phyloP scores from a whole-genome alignment of 345 rosid species.

The Pseudoturritis turrita region DNA sequence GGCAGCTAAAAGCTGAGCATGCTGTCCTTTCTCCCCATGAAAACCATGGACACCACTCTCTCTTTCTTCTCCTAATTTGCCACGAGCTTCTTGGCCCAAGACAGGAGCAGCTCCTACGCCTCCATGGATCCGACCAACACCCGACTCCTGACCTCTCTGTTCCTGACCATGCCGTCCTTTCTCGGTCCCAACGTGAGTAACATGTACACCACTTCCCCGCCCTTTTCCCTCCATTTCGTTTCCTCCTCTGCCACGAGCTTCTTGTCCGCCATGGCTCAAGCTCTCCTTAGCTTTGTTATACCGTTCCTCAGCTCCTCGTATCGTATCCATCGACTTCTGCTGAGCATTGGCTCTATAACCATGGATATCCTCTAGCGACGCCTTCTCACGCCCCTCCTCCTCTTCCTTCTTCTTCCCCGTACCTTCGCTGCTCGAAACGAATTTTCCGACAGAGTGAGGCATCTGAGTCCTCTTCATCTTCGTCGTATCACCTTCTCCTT shows the following conservation, averaged over 20 bases:
- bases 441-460: constrained; percentile 33
- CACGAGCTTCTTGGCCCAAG: constrained; percentile 7
- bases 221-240: constrained; percentile 7
- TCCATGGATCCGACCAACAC: constrained; percentile 3
- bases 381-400: constrained; percentile 16
- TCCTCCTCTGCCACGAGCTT: background rate
- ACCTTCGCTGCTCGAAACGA: constrained; percentile 22
- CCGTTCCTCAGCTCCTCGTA: constrained; percentile 47
- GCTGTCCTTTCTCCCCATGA: constrained; percentile 6
- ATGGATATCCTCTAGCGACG: constrained; percentile 45
- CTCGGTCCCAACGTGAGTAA: background rate
- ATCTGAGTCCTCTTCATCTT: constrained; percentile 21
- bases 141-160: background rate
- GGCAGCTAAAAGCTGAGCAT: constrained; percentile 11
- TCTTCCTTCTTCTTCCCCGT: background rate
- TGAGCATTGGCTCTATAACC: constrained; percentile 47
- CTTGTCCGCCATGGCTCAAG: constrained; percentile 26
- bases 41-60: background rate
- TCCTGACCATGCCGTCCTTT: background rate
- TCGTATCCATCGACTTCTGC: constrained; percentile 43
- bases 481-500: constrained; percentile 11
- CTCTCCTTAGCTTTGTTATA: constrained; percentile 44
- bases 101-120: constrained; percentile 9
- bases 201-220: constrained; percentile 14
- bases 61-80: constrained; percentile 3